Percentiles rank a stretch among this genome's conserved stretches.
Evolutionary conservation across 352 stramenopile species (phyloP).

Genomic region (Globisporangium perplexum): DNA sequence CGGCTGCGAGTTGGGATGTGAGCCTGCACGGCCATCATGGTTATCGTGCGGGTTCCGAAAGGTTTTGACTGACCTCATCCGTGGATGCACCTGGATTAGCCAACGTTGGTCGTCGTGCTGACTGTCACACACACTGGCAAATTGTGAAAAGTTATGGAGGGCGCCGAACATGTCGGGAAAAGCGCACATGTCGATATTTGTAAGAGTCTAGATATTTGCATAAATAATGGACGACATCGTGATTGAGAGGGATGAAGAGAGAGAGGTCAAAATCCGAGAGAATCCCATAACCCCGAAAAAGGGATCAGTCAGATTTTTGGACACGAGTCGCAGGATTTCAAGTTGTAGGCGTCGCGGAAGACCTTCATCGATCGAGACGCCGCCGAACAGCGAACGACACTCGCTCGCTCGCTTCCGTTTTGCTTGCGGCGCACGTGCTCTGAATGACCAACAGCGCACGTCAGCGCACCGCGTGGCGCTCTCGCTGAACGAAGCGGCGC

Average conservation of each 20-base stretch:
- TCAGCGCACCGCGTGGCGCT: too few species aligned
- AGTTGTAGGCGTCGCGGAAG: not conserved
- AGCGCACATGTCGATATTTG: too few species aligned
- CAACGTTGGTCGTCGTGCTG: not conserved
- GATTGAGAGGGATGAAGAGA: not conserved
- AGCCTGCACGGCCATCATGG: too few species aligned
- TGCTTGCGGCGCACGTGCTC: too few species aligned
- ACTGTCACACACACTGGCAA: not conserved
- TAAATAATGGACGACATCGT: too few species aligned
- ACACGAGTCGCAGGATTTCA: not conserved
- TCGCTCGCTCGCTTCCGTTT: too few species aligned
- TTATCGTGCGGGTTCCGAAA: not conserved
- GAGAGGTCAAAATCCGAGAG: not conserved
- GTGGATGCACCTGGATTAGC: not conserved
- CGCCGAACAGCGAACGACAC: too few species aligned
- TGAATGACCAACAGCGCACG: too few species aligned
- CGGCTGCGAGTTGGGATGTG: not conserved
- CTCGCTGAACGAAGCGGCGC: too few species aligned
- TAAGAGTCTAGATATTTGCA: too few species aligned
- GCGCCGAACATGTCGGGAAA: not conserved
- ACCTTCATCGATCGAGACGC: not conserved
- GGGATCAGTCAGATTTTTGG: not conserved
- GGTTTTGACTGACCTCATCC: not conserved
- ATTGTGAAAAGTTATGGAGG: not conserved
- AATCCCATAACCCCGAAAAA: not conserved